A percentile compares a stretch with the other conserved stretches of the same genome.
phyloP scores from a whole-genome alignment of 192 early-diverging fungal genomes.

The Dissophora globulifera region DNA sequence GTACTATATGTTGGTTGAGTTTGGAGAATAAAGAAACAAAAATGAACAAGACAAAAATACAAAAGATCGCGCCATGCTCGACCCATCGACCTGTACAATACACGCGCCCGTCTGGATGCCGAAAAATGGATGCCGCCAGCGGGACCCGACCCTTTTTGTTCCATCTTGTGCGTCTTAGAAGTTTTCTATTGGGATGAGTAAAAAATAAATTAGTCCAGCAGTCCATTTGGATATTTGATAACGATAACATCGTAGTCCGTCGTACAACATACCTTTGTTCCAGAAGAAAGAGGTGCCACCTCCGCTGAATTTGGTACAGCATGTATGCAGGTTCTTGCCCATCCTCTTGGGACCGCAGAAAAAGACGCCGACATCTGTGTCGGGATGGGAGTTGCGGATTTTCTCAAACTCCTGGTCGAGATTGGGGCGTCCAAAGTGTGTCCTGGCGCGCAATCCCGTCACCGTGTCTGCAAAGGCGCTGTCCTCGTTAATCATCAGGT shows the following conservation, averaged over 20 bases:
- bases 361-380: slow-evolving; percentile 78
- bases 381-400: slow-evolving; percentile 56
- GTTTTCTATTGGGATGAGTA: slow-evolving; percentile 17
- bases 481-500: slow-evolving; percentile 66
- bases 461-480: slow-evolving; percentile 58
- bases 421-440: slow-evolving; percentile 61
- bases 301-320: slow-evolving; percentile 54
- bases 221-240: no score
- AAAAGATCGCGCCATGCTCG: background rate
- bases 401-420: slow-evolving; percentile 58
- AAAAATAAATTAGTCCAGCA: background rate
- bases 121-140: slow-evolving; percentile 4
- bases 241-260: no score
- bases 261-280: slow-evolving; percentile 39
- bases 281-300: slow-evolving; percentile 42
- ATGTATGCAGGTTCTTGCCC: slow-evolving; percentile 52
- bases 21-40: background rate
- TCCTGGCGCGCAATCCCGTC: slow-evolving; percentile 57
- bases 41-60: slow-evolving; percentile 12
- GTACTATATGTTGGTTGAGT: background rate
- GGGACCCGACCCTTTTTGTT: background rate
- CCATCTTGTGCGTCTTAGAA: slow-evolving; percentile 11
- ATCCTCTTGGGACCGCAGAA: slow-evolving; percentile 81
- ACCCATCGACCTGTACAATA: background rate
- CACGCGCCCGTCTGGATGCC: background rate